Percentiles rank a stretch among this genome's conserved stretches.
phyloP scores from a whole-genome alignment of 129 eudicot genomes.

The Artemisia tridentata region DNA sequence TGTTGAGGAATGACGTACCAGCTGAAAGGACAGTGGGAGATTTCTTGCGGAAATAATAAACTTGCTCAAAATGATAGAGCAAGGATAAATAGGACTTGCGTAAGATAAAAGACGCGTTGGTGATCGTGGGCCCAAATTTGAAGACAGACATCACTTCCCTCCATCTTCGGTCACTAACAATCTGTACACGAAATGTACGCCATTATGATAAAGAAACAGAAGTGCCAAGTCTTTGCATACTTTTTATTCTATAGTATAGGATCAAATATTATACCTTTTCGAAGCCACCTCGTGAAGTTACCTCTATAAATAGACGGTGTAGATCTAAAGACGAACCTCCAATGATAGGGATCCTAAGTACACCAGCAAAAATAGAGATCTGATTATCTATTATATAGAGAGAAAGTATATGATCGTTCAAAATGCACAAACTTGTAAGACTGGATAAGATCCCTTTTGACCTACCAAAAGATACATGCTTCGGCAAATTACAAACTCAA shows the following conservation, averaged over 20 bases:
- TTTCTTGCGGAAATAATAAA: constrained; percentile 68
- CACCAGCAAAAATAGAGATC: neutral
- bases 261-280: constrained; percentile 51
- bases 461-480: neutral
- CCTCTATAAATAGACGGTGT: constrained; percentile 79
- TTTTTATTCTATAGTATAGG: neutral
- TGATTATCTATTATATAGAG: neutral
- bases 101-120: constrained; percentile 72
- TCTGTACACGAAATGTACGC: constrained; percentile 32
- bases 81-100: constrained; percentile 70
- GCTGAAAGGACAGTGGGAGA: constrained; percentile 33
- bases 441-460: too few relatives aligned
- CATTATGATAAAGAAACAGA: neutral
- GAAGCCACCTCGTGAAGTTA: constrained; percentile 93
- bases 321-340: constrained; percentile 81
- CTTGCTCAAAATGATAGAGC: constrained; percentile 97
- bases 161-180: constrained; percentile 83
- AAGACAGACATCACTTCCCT: constrained; percentile 65
- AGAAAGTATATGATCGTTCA: neutral
- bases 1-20: constrained; percentile 40
- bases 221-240: neutral
- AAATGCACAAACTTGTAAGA: too few relatives aligned
- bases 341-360: constrained; percentile 65
- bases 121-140: constrained; percentile 63
- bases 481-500: neutral